Conservation (phyloP, 192 early-diverging fungal species). For the Globomyces pollinis-pini region DNA sequence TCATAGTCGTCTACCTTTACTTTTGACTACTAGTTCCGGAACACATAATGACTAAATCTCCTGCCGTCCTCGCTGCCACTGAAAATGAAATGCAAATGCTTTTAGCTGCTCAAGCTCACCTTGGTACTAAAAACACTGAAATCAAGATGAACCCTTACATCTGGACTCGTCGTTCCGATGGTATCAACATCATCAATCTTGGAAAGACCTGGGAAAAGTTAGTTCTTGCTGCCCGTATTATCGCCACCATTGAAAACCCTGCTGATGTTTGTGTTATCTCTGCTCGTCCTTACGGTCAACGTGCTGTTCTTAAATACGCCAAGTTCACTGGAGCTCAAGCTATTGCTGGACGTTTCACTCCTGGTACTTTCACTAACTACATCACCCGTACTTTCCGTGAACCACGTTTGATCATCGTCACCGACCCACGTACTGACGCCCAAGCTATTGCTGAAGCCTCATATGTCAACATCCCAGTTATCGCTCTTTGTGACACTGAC, state of each 20-base stretch:
- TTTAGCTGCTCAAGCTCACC: slow-evolving; percentile 90
- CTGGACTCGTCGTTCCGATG: slow-evolving; percentile 94
- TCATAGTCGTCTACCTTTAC: slow-evolving; percentile 1
- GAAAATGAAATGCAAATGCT: slow-evolving; percentile 92
- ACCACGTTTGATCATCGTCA: slow-evolving; percentile 94
- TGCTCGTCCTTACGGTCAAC: slow-evolving; percentile 94
- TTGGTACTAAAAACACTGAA: slow-evolving; percentile 98
- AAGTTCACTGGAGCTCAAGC: slow-evolving; percentile 98
- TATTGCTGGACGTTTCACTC: slow-evolving; percentile 99
- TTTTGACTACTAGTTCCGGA: neutral
- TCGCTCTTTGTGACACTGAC: slow-evolving; percentile 98
- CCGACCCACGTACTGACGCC: slow-evolving; percentile 96
- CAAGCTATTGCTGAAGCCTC: slow-evolving; percentile 99
- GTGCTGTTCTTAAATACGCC: slow-evolving; percentile 98
- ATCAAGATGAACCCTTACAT: slow-evolving; percentile 93
- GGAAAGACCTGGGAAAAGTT: slow-evolving; percentile 99
- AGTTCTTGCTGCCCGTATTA: slow-evolving; percentile 95
- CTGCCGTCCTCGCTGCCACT: slow-evolving; percentile 65
- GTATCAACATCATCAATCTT: slow-evolving; percentile 97
- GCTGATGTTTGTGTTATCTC: slow-evolving; percentile 96
- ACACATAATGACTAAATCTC: slow-evolving; percentile 49
- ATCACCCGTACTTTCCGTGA: slow-evolving; percentile 99
- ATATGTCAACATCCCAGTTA: slow-evolving; percentile 99
- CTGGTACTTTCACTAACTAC: slow-evolving; percentile 99
- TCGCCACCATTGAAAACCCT: slow-evolving; percentile 98